phyloP scores from a whole-genome alignment of 495 filamentous ascomycete genomes.

The Aspergillus sclerotioniger region DNA sequence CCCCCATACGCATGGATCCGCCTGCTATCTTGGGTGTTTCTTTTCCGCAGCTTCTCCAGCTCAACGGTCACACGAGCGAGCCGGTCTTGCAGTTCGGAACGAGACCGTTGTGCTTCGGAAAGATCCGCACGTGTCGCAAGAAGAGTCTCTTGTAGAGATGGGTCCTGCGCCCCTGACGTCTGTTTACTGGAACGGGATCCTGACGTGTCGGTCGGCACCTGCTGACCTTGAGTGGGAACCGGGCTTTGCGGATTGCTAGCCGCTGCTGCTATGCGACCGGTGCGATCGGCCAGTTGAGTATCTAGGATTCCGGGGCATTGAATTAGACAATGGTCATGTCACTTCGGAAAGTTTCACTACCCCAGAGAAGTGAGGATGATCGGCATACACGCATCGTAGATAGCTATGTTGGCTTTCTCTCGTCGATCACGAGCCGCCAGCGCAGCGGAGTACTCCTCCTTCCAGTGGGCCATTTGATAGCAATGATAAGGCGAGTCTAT shows the following conservation, averaged over 20 bases:
- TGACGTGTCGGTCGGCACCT: slow-evolving; percentile 15
- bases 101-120: slow-evolving; percentile 70
- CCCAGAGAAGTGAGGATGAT: not conserved
- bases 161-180: slow-evolving; percentile 17
- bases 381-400: slow-evolving; percentile 58
- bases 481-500: slow-evolving; percentile 21
- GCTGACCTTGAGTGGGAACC: slow-evolving; percentile 14
- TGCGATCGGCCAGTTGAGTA: slow-evolving; percentile 66
- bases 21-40: slow-evolving; percentile 52
- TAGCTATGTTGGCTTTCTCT: slow-evolving; percentile 54
- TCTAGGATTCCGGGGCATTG: slow-evolving; percentile 40
- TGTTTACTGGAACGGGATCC: slow-evolving; percentile 26
- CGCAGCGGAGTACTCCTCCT: slow-evolving; percentile 54
- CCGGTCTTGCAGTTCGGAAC: slow-evolving; percentile 60
- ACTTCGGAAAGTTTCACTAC: not conserved
- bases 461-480: slow-evolving; percentile 54
- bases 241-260: slow-evolving; percentile 9
- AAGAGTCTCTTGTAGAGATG: slow-evolving; percentile 35
- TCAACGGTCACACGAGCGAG: slow-evolving; percentile 61
- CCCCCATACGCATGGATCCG: slow-evolving; percentile 58
- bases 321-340: not conserved
- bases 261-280: slow-evolving; percentile 51
- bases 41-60: slow-evolving; percentile 56
- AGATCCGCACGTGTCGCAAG: slow-evolving; percentile 61
- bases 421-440: slow-evolving; percentile 54